These are phyloP conservation scores for Lentinula boryana DNA, from an alignment of 768 basidiomycete genomes.

Conservation along the genomic window DNA sequence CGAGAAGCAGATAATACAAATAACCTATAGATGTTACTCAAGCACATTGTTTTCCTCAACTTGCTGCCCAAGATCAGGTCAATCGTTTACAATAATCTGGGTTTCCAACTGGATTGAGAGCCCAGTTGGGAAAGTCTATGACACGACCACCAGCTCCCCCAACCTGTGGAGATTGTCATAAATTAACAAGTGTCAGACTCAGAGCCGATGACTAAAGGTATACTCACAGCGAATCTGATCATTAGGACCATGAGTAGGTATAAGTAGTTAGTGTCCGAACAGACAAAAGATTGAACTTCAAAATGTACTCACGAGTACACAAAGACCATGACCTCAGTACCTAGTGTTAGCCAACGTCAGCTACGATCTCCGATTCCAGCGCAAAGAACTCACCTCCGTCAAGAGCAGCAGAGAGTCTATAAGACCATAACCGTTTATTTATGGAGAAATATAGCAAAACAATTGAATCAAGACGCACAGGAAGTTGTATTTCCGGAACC, in stretches of 20 bases:
- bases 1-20: too few species aligned
- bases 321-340: slow-evolving; percentile 35
- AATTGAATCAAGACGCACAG: slow-evolving; percentile 8
- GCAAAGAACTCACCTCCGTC: slow-evolving; percentile 7
- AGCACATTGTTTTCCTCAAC: too few species aligned
- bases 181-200: background rate
- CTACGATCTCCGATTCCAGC: background rate
- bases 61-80: slow-evolving; percentile 7
- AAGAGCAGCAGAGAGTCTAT: slow-evolving; percentile 9
- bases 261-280: background rate
- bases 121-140: slow-evolving; percentile 29
- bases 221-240: slow-evolving; percentile 4
- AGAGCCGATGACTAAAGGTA: background rate
- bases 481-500: slow-evolving; percentile 28
- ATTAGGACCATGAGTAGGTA: background rate
- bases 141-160: slow-evolving; percentile 38
- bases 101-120: slow-evolving; percentile 20
- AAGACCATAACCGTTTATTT: background rate
- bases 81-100: slow-evolving; percentile 18
- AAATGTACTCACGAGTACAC: slow-evolving; percentile 25
- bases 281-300: background rate
- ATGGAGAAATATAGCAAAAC: too few species aligned
- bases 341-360: background rate
- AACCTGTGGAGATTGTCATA: slow-evolving; percentile 12
- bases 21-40: too few species aligned